Base-by-base conservation (phyloP, 495 filamentous ascomycete genomes). In the Aspergillus incahuasiensis region DNA sequence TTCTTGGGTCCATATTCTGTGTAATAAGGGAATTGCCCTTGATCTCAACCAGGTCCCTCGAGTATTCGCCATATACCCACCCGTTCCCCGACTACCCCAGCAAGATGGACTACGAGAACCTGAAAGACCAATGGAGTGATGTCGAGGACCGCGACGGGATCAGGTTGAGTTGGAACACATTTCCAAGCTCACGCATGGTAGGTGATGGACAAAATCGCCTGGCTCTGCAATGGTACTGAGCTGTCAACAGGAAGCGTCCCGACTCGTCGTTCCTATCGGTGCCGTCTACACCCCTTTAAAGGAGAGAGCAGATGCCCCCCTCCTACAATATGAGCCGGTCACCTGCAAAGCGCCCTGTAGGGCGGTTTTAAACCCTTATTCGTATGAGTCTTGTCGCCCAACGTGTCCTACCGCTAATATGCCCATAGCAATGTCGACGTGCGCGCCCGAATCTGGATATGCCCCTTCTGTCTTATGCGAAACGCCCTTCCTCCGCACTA, bases 121-220 rank as follows among this genome's bases (percentile, higher is more conserved):
- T 96, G 62, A 99, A 99, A 77, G 95, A 97, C 73, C 87, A 91
- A 77, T 99, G 95, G 95, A 89, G 88, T 63, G 91, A 95, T 71
- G 84, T 95, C 55, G 95, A 99, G 77, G 95, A 99, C 61, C 84
- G 91, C 44, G 95, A 99, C 86, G 95, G 95, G 52, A 82, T 97
- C 67, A 84, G 95, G 64, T 83, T 99, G 53, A 97, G 94, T 74
- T 99, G 95, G 95, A 99, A 99, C 69, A 95, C 95, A 35, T 97
- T 99, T 72, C 95, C 95, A 54, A 96, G 92, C 79, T 89, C 92
- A 69, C 92, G 95, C 67, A 96, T 99, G 88, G 90, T 94, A 63
- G 58, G 81, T 77, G 52, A 32, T 47, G 18, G 9, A 35, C 30
- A 0, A 19, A 9, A 22, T 12, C 16, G 22, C 42, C 55, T 49